Percentiles rank a stretch among this genome's conserved stretches.
Conservation (phyloP, 164 flowering plant species). For the Stephania yunnanensis region DNA sequence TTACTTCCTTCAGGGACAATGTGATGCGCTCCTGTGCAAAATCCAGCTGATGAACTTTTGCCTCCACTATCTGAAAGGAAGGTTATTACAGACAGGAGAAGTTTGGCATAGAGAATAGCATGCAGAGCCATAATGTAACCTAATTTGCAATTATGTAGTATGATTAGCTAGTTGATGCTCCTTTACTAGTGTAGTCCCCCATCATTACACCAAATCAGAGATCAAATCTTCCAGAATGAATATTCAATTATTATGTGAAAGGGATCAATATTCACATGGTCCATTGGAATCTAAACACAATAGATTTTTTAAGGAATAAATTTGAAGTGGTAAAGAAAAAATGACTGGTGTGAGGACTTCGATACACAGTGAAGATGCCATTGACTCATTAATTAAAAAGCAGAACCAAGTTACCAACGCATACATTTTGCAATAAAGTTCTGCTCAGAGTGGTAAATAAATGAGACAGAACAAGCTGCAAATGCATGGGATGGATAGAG, state of each 20-base stretch:
- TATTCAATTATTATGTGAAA: background rate
- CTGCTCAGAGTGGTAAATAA: background rate
- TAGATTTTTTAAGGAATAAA: no score
- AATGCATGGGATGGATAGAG: background rate
- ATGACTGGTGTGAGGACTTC: background rate
- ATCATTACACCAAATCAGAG: background rate
- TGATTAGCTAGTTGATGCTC: background rate
- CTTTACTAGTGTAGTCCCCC: background rate
- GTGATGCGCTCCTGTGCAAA: conserved; percentile 74
- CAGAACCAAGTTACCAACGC: background rate
- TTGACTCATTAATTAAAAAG: background rate
- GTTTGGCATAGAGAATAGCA: background rate
- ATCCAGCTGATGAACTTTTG: conserved; percentile 89
- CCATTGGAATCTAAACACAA: no score
- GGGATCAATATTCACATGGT: background rate
- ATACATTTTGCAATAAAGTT: background rate
- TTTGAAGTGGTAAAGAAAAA: background rate
- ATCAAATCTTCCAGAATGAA: background rate
- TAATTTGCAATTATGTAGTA: background rate
- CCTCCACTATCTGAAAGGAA: conserved; percentile 69
- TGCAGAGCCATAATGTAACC: background rate
- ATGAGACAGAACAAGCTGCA: background rate
- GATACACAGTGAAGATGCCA: background rate
- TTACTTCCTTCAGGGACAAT: conserved; percentile 74
- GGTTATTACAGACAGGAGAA: background rate